Conservation (phyloP, 805 yeast genomes). For the Sugiyamaella floridensis region DNA sequence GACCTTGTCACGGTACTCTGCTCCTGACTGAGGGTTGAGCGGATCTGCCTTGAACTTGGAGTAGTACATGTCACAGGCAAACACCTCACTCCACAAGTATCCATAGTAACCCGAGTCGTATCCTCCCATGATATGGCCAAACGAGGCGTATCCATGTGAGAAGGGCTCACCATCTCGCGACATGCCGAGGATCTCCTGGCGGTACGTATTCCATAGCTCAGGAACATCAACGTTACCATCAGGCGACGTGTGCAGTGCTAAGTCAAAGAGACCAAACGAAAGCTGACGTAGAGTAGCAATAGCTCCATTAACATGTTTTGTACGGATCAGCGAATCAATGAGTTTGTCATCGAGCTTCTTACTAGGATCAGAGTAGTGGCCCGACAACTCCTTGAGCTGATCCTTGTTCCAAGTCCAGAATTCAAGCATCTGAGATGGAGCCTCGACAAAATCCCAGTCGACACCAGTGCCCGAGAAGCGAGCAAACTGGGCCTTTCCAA, state of each 20-base stretch:
- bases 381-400: constrained; percentile 52
- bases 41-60: constrained; percentile 63
- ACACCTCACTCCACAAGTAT: constrained; percentile 78
- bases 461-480: constrained; percentile 73
- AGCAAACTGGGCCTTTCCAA: constrained; percentile 58
- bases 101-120: constrained; percentile 86
- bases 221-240: constrained; percentile 46
- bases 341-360: constrained; percentile 51
- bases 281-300: constrained; percentile 66
- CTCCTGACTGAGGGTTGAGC: constrained; percentile 53
- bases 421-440: constrained; percentile 86
- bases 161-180: constrained; percentile 47
- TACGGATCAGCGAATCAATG: constrained; percentile 49
- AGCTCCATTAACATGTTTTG: constrained; percentile 75
- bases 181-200: constrained; percentile 51
- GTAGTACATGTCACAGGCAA: constrained; percentile 77
- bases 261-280: constrained; percentile 73
- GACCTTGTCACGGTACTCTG: constrained; percentile 61
- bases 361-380: constrained; percentile 55
- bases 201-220: constrained; percentile 56
- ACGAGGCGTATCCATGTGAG: constrained; percentile 67
- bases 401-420: constrained; percentile 77
- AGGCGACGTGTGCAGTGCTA: constrained; percentile 50
- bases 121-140: constrained; percentile 75
- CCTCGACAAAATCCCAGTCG: constrained; percentile 82